These are phyloP conservation scores for Apostasia shenzhenica DNA, from an alignment of 106 monocot genomes.

Conservation along the genomic window DNA sequence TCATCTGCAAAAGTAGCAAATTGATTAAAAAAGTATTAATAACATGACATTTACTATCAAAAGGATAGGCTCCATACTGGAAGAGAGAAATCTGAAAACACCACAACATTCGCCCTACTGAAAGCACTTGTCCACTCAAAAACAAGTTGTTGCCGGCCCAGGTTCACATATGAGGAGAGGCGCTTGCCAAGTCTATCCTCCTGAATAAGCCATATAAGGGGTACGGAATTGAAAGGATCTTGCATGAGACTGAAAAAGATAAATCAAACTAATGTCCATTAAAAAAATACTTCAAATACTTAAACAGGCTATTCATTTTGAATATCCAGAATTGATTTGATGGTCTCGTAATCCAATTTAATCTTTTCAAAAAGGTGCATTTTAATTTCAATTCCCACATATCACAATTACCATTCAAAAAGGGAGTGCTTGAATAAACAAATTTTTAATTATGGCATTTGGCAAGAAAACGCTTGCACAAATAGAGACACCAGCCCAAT, in stretches of 20 bases:
- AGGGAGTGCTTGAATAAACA: too few species aligned
- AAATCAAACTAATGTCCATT: not conserved
- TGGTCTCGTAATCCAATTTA: too few species aligned
- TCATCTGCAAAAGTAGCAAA: constrained; percentile 45
- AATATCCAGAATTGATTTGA: not conserved
- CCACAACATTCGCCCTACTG: constrained; percentile 59
- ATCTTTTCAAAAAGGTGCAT: too few species aligned
- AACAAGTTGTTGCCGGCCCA: constrained; percentile 41
- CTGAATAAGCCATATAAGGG: constrained; percentile 89
- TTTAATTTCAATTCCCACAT: too few species aligned
- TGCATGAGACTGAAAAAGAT: constrained; percentile 65
- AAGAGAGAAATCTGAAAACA: constrained; percentile 90
- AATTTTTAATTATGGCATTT: too few species aligned
- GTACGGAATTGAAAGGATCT: constrained; percentile 73
- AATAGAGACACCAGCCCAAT: too few species aligned
- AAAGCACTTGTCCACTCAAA: constrained; percentile 71
- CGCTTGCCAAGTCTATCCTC: constrained; percentile 77
- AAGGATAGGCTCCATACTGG: constrained; percentile 40
- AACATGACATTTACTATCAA: not conserved
- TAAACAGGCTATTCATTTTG: not conserved
- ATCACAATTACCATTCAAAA: too few species aligned
- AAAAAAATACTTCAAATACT: not conserved
- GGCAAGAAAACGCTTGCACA: too few species aligned
- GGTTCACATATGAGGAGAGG: constrained; percentile 43
- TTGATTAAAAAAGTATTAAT: not conserved